A percentile compares a stretch with the other conserved stretches of the same genome.
Conservation (phyloP, 352 stramenopile genomes). For the Pythium periplocum region DNA sequence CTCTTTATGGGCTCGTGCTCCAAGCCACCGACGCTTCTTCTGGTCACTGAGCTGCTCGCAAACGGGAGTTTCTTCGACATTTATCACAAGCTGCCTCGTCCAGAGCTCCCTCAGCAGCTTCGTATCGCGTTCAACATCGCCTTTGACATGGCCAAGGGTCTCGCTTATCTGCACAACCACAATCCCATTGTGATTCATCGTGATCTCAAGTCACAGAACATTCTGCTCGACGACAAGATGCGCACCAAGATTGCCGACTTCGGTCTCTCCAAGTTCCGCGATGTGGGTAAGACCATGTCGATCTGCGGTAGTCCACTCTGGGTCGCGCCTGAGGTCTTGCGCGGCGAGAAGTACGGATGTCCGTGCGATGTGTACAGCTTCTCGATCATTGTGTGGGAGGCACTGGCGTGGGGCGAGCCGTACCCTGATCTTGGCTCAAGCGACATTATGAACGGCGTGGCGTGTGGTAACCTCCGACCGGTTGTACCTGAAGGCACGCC, state of each 20-base stretch:
- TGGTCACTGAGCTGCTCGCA: slow-evolving; percentile 92
- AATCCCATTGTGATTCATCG: slow-evolving; percentile 97
- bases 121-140: slow-evolving; percentile 72
- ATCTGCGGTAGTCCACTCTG: slow-evolving; percentile 81
- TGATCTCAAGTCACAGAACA: slow-evolving; percentile 79
- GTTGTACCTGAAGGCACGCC: slow-evolving; percentile 66
- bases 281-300: slow-evolving; percentile 84
- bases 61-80: slow-evolving; percentile 87
- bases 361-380: slow-evolving; percentile 85
- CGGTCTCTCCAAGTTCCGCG: slow-evolving; percentile 76
- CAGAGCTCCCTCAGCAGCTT: slow-evolving; percentile 45
- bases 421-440: slow-evolving; percentile 77
- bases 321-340: slow-evolving; percentile 75
- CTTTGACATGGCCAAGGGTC: slow-evolving; percentile 89
- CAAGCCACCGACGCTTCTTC: slow-evolving; percentile 93
- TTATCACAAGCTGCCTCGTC: slow-evolving; percentile 75
- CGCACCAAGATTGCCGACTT: slow-evolving; percentile 84
- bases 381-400: slow-evolving; percentile 88
- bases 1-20: slow-evolving; percentile 97
- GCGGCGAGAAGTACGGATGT: slow-evolving; percentile 77
- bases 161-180: slow-evolving; percentile 97
- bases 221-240: slow-evolving; percentile 79
- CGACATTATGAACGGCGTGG: slow-evolving; percentile 84
- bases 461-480: slow-evolving; percentile 66
- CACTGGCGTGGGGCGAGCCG: slow-evolving; percentile 69